Evolutionary conservation across 2,329 filamentous ascomycete genomes (phyloP), one percentile per base, ranked within the genome.

Genomic region (Aspergillus viridinutans): DNA sequence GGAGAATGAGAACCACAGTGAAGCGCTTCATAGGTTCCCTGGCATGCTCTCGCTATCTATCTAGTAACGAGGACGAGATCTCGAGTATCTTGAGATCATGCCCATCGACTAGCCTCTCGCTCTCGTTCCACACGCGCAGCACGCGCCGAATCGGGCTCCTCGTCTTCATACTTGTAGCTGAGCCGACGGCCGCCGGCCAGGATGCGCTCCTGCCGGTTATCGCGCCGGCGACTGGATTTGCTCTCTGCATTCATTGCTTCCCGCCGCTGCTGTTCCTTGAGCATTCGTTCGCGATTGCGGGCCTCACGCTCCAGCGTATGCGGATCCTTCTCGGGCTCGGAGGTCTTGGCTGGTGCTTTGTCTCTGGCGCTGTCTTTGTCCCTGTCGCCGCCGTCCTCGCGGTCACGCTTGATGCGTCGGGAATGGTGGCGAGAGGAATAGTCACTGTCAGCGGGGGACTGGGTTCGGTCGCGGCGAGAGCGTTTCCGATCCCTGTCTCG

Each of bases 291-390:
- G 14, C 75, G 72, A 49, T 80, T 78, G 62, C 91, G 78, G 53
- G 83, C 80, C 58, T 88, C 87, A 64, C 90, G 91, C 70, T 93
- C 90, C 53, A 88, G 81, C 43, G 89, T 90, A 68, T 90, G 68
- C 79, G 85, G 65, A 82, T 92, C 85, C 86, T 91, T 77, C 35
- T 76, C 71, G 1, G 68, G 63, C 25, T 68, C 67, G 3, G 65
- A 47, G 4, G 59, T 51, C 21, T 61, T 64, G 6, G 62, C 50
- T 3, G 55, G 53, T 23, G 50, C 48, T 28, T 61, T 60, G 38
- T 63, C 54, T 10, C 56, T 58, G 56, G 65, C 58, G 9, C 64
- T 64, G 35, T 63, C 58, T 28, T 57, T 59, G 55, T 66, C 66
- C 10, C 63, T 65, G 40, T 61, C 61, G 40, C 61, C 61, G 10